Percentiles rank a stretch among this genome's conserved stretches.
phyloP scores from a whole-genome alignment of 2,329 filamentous ascomycete genomes.

The Aaosphaeria pasadenensis region DNA sequence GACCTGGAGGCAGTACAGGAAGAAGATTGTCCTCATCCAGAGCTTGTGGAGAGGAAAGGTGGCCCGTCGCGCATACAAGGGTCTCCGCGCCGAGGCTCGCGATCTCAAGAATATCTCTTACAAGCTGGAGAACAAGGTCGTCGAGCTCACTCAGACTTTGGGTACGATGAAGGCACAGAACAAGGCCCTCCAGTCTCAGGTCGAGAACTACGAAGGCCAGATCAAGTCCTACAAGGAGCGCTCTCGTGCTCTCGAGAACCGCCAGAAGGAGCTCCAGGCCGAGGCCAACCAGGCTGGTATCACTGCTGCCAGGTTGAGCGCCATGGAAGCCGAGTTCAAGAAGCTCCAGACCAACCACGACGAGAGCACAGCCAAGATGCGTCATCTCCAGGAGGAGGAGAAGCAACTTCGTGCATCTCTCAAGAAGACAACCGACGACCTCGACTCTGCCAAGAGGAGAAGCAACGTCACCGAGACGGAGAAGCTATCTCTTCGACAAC shows the following conservation, averaged over 20 bases:
- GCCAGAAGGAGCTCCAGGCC: conserved; percentile 89
- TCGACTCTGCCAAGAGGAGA: conserved; percentile 74
- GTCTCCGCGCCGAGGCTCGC: conserved; percentile 86
- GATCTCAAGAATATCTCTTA: conserved; percentile 99
- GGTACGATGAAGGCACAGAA: conserved; percentile 93
- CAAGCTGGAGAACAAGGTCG: conserved; percentile 99
- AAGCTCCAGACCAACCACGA: conserved; percentile 85
- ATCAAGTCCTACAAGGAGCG: conserved; percentile 94
- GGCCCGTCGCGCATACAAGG: conserved; percentile 85
- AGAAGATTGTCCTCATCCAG: conserved; percentile 85
- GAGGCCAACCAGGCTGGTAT: conserved; percentile 98
- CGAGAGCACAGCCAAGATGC: conserved; percentile 86
- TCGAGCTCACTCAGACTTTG: conserved; percentile 91
- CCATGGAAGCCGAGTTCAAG: conserved; percentile 94
- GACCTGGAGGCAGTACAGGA: conserved; percentile 83
- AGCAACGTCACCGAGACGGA: conserved; percentile 78
- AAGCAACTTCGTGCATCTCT: conserved; percentile 80
- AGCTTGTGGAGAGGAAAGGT: conserved; percentile 85
- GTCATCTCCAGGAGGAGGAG: conserved; percentile 93
- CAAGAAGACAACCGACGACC: conserved; percentile 72
- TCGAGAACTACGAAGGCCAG: conserved; percentile 94
- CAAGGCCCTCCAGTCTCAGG: conserved; percentile 80
- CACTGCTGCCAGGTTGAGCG: conserved; percentile 81
- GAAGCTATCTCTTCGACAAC: conserved; percentile 80
- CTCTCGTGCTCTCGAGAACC: conserved; percentile 83